Conservation (phyloP, 1,139 yeast genomes). For the Debaryomyces sp. region DNA sequence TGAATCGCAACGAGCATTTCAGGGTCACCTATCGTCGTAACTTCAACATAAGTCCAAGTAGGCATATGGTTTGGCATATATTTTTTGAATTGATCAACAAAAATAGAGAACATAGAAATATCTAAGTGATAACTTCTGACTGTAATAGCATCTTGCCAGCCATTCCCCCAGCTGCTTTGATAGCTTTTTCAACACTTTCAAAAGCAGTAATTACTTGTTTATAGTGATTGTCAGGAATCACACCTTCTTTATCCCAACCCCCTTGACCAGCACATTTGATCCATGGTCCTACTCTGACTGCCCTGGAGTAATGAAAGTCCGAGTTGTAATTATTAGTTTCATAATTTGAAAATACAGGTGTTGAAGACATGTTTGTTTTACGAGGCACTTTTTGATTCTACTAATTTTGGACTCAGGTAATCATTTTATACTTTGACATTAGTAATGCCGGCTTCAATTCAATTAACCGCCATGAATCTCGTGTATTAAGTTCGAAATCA, state of each 20-base stretch:
- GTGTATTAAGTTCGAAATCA: neutral
- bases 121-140: constrained; percentile 10
- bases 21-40: constrained; percentile 9
- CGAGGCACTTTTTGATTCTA: neutral
- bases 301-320: constrained; percentile 7
- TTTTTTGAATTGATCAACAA: constrained; percentile 7
- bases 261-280: constrained; percentile 13
- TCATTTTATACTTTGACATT: neutral
- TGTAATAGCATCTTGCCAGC: constrained; percentile 8
- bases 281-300: constrained; percentile 10
- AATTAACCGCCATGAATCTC: neutral
- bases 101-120: neutral
- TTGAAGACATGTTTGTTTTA: neutral
- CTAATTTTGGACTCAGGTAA: neutral
- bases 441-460: neutral
- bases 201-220: constrained; percentile 8
- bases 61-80: constrained; percentile 10
- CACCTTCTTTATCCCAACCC: constrained; percentile 12
- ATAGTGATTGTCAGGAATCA: constrained; percentile 4
- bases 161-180: constrained; percentile 10
- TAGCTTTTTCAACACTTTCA: constrained; percentile 11
- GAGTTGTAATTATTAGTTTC: neutral
- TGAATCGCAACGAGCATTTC: constrained; percentile 11
- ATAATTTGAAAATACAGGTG: constrained; percentile 9
- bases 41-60: constrained; percentile 12